Percentiles rank a stretch among this genome's conserved stretches.
Evolutionary conservation across 257 asterid genomes (phyloP).

Genomic region (Nicotiana paniculata): DNA sequence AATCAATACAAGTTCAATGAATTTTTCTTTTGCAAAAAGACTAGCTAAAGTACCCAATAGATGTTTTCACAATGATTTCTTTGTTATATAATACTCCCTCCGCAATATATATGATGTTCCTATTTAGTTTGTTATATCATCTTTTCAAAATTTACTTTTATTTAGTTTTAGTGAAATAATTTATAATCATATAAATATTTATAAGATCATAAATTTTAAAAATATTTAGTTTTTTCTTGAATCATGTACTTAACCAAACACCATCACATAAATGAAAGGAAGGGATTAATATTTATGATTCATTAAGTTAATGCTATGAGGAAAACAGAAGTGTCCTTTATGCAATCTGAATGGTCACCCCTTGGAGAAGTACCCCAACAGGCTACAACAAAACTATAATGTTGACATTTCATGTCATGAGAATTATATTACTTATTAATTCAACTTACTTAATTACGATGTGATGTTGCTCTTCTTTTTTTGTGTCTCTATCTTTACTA

Average conservation of each 20-base stretch:
- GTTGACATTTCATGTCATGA: slow-evolving; percentile 36
- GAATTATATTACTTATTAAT: slow-evolving; percentile 13
- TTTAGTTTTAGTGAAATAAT: too few species aligned
- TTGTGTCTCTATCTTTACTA: not conserved
- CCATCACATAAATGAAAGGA: not conserved
- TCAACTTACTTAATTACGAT: not conserved
- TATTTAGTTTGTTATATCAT: too few species aligned
- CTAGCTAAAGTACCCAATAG: not conserved
- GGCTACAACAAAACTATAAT: not conserved
- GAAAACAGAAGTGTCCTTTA: slow-evolving; percentile 31
- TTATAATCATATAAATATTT: too few species aligned
- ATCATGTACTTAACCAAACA: too few species aligned
- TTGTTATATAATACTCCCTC: not conserved
- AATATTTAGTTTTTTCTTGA: too few species aligned
- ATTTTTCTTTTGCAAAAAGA: not conserved
- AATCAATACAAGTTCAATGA: too few species aligned
- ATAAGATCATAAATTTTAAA: too few species aligned
- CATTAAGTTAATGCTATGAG: not conserved
- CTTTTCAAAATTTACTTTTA: too few species aligned
- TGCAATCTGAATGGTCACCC: slow-evolving; percentile 46
- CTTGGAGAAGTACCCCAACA: not conserved
- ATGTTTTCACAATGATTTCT: not conserved
- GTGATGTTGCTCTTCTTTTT: slow-evolving; percentile 9
- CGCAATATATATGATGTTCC: not conserved
- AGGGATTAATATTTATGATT: not conserved